Conservation (phyloP, 2,329 filamentous ascomycete genomes). For the Alternaria sp. region DNA sequence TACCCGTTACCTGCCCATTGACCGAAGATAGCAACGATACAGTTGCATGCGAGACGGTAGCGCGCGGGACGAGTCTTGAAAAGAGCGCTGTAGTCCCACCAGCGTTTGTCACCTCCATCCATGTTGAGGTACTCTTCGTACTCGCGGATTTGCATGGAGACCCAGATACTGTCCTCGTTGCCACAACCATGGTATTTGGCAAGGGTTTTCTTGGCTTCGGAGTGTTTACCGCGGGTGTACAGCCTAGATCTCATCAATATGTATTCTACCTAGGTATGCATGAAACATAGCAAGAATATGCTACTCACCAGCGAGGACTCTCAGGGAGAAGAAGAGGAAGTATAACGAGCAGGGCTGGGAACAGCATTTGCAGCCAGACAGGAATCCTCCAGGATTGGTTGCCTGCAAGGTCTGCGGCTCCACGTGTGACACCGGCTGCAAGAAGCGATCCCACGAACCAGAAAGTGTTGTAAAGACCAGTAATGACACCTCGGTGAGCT, state of each 20-base stretch:
- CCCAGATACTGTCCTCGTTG: slow-evolving; percentile 44
- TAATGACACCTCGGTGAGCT: slow-evolving; percentile 62
- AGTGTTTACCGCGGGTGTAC: slow-evolving; percentile 61
- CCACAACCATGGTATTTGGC: slow-evolving; percentile 63
- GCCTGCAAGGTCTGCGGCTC: slow-evolving; percentile 25
- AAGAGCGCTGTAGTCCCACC: slow-evolving; percentile 66
- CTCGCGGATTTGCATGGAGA: slow-evolving; percentile 45
- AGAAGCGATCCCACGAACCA: slow-evolving; percentile 54
- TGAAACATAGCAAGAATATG: not conserved
- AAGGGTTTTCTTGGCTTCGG: slow-evolving; percentile 64
- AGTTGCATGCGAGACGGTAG: slow-evolving; percentile 61
- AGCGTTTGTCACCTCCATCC: slow-evolving; percentile 63
- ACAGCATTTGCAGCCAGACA: slow-evolving; percentile 39
- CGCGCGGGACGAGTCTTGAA: slow-evolving; percentile 58
- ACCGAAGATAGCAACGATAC: slow-evolving; percentile 63
- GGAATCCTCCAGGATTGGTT: slow-evolving; percentile 36
- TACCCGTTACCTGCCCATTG: slow-evolving; percentile 53
- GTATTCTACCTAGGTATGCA: not conserved
- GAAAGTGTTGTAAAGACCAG: slow-evolving; percentile 55
- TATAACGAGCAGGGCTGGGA: slow-evolving; percentile 53
- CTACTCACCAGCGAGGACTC: slow-evolving; percentile 41
- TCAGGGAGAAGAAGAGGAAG: slow-evolving; percentile 64
- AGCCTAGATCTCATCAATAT: slow-evolving; percentile 58
- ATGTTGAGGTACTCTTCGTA: slow-evolving; percentile 64
- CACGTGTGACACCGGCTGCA: slow-evolving; percentile 38